These are phyloP conservation scores for Nicotiana otophora DNA, from an alignment of 257 asterid genomes.

Conservation along the genomic window DNA sequence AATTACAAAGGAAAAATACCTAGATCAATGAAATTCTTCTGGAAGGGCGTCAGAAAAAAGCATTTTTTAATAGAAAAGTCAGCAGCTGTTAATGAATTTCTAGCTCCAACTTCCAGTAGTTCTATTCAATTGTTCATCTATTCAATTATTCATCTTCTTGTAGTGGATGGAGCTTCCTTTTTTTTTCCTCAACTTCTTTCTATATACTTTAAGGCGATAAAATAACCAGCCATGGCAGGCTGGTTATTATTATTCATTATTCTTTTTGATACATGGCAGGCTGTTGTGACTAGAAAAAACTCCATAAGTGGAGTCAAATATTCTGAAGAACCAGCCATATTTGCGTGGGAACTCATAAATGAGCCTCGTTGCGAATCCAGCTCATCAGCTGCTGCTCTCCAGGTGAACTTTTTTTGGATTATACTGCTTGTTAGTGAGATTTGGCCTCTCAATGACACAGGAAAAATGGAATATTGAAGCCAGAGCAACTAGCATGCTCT, in stretches of 20 bases:
- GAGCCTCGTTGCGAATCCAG: slow-evolving; percentile 51
- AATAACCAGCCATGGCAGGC: neutral
- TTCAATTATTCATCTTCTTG: neutral
- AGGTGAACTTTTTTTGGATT: slow-evolving; percentile 21
- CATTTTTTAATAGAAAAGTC: too few species aligned
- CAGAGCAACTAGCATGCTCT: too few species aligned
- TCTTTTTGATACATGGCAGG: slow-evolving; percentile 8
- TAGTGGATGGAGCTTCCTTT: too few species aligned
- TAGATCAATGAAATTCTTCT: neutral
- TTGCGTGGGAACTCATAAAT: slow-evolving; percentile 64
- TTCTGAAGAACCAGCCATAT: slow-evolving; percentile 46
- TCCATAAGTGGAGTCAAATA: slow-evolving; percentile 36
- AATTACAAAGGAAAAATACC: neutral
- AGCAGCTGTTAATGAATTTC: neutral
- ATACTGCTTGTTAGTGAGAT: neutral
- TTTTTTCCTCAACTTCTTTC: neutral
- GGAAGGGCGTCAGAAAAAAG: neutral
- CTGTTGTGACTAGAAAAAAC: slow-evolving; percentile 40
- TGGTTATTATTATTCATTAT: too few species aligned
- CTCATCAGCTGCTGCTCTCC: slow-evolving; percentile 43
- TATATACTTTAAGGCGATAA: neutral
- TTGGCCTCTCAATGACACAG: neutral
- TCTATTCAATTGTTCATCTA: neutral
- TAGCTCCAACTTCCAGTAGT: neutral
- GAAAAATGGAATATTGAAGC: neutral